Base-by-base conservation (phyloP, 78 protist genomes). In the Cyanophora paradoxa region DNA sequence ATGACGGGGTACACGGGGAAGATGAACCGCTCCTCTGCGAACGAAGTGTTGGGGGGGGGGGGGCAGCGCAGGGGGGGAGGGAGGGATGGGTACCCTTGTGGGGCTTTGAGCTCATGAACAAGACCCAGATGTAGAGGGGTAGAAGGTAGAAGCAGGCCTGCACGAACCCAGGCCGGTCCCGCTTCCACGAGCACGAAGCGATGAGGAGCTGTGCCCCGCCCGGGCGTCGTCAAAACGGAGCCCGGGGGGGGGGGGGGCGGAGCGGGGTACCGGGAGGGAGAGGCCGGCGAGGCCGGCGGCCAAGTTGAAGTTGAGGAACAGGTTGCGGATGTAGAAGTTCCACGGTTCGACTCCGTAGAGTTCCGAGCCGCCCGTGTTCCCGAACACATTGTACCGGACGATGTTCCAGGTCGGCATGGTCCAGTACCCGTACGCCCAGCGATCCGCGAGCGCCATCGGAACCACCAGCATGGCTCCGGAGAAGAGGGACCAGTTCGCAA, bases 11-110 rank as follows among this genome's bases (percentile, higher is more conserved):
- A 65, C 33, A 24, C 26, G 22, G 31, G 14, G 14, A 8, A 28
- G n/a, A 65, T 3, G 54, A 65, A 65, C 31, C 71, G 50, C 54
- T 65, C 71, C 54, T 65, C 71, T 31, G 11, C 20, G 57, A 19
- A 24, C 19, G 57, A 5, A 11, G n/a, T 16, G 48, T 14, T 7
- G 48, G 48, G 48, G 7, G 48, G 48, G 19, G 48, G 48, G 7
- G 48, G 48, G 48, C 24, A 11, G 48, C 48, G 48, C 11, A 11
- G 19, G 57, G 19, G 26, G 24, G 57, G 57, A 14, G 57, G 57
- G 17, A 50, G 57, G 7, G 57, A 50, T 11, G 8, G 57, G 26
- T 3, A 19, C 26, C 3, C 7, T 24, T 50, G 61, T 26, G 13
- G 33, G 7, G 13, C 2, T 5, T 5, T 20, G 33, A 3, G 3